Conservation (phyloP, 140 eudicot genomes). For the Senecio squalidus region DNA sequence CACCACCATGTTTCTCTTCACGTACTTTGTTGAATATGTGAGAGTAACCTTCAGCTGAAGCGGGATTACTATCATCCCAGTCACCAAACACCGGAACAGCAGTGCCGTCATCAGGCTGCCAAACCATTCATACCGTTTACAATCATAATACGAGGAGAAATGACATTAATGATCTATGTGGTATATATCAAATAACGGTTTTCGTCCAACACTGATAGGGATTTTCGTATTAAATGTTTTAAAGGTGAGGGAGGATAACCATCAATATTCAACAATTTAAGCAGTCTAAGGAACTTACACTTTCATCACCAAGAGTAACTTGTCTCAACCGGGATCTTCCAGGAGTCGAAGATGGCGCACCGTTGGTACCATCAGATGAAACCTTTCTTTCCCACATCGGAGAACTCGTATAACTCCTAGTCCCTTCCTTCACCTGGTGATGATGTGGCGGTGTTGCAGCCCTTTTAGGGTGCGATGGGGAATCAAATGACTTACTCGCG, state of each 20-base stretch:
- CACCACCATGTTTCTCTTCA: slow-evolving; percentile 60
- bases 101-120: slow-evolving; percentile 63
- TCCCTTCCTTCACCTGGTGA: slow-evolving; percentile 43
- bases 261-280: neutral
- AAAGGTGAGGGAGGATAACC: too few relatives aligned
- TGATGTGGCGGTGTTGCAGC: slow-evolving; percentile 46
- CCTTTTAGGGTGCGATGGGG: slow-evolving; percentile 30
- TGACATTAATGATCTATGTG: neutral
- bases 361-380: slow-evolving; percentile 38
- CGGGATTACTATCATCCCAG: slow-evolving; percentile 70
- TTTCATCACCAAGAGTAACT: slow-evolving; percentile 50
- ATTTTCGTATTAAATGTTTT: too few relatives aligned
- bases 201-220: too few relatives aligned
- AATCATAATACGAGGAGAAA: slow-evolving; percentile 3
- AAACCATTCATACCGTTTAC: slow-evolving; percentile 6
- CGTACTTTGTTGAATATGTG: slow-evolving; percentile 51
- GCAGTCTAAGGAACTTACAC: slow-evolving; percentile 28
- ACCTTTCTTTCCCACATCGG: slow-evolving; percentile 44
- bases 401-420: slow-evolving; percentile 41
- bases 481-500: slow-evolving; percentile 25
- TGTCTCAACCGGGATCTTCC: slow-evolving; percentile 58
- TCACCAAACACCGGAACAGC: slow-evolving; percentile 77
- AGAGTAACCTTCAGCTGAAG: slow-evolving; percentile 69
- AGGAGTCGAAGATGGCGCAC: slow-evolving; percentile 49
- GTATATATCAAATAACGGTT: too few relatives aligned